Conservation (phyloP, 2,329 filamentous ascomycete species). For the Hypomyces perniciosus region DNA sequence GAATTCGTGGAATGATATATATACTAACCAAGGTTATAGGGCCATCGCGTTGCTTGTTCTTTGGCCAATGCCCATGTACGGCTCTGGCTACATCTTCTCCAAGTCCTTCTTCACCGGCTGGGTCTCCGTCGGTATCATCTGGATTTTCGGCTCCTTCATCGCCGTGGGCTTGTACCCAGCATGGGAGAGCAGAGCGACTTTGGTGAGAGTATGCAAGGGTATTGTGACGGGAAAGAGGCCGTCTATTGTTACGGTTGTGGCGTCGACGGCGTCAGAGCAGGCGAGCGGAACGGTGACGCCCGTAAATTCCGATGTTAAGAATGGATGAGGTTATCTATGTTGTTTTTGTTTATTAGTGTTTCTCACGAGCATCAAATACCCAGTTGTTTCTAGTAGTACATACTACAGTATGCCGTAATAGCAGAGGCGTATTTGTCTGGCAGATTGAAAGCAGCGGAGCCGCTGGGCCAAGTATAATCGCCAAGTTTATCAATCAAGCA, state of each 20-base stretch:
- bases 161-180: constrained; percentile 77
- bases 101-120: constrained; percentile 65
- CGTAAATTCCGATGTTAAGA: constrained; percentile 4
- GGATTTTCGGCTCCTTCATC: constrained; percentile 64
- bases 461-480: too few relatives aligned
- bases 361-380: not conserved
- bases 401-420: too few relatives aligned
- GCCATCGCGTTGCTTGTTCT: constrained; percentile 69
- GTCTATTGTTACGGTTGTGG: not conserved
- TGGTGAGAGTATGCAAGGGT: constrained; percentile 8
- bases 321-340: not conserved
- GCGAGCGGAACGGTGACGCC: constrained; percentile 4
- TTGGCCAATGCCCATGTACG: constrained; percentile 93
- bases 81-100: constrained; percentile 60
- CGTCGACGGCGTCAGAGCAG: not conserved
- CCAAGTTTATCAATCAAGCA: too few relatives aligned
- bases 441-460: too few relatives aligned
- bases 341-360: not conserved
- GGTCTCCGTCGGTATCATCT: constrained; percentile 64
- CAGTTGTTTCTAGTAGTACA: too few relatives aligned
- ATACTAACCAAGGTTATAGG: constrained; percentile 16
- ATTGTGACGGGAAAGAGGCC: constrained; percentile 7
- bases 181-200: constrained; percentile 67
- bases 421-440: too few relatives aligned
- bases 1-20: not conserved